These are phyloP conservation scores for Hyphodiscus hymeniophilus DNA, from an alignment of 495 filamentous ascomycete genomes.

Conservation along the genomic window DNA sequence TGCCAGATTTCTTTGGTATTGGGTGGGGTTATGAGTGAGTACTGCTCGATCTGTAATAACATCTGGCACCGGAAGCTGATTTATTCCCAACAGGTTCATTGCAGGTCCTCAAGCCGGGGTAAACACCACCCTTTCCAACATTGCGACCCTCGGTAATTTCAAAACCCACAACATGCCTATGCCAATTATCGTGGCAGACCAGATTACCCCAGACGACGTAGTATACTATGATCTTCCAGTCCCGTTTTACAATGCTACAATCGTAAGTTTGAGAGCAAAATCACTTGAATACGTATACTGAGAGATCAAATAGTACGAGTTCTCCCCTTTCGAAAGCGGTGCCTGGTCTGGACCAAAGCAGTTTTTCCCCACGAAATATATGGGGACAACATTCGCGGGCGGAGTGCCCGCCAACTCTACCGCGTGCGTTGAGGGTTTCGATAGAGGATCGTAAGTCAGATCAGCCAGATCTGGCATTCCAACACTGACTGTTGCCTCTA, in stretches of 20 bases:
- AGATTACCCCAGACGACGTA: conserved; percentile 1
- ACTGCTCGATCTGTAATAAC: too few relatives aligned
- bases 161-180: conserved; percentile 8
- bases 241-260: conserved; percentile 7
- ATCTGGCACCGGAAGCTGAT: too few relatives aligned
- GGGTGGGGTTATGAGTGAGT: conserved; percentile 4
- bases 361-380: conserved; percentile 7
- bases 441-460: conserved; percentile 3
- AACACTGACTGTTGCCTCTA: not conserved
- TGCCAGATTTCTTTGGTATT: conserved; percentile 6
- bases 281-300: not conserved
- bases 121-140: conserved; percentile 5
- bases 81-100: not conserved
- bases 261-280: not conserved
- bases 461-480: too few relatives aligned
- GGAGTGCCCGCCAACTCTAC: conserved; percentile 5
- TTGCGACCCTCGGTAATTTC: conserved; percentile 5
- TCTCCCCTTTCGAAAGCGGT: conserved; percentile 13
- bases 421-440: conserved; percentile 7
- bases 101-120: conserved; percentile 7
- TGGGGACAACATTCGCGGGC: conserved; percentile 7
- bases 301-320: conserved; percentile 5
- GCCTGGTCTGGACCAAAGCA: conserved; percentile 1
- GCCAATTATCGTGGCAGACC: conserved; percentile 4
- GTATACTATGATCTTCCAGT: conserved; percentile 5